phyloP scores from a whole-genome alignment of 148 eudicot genomes.

The Cornus suecica region DNA sequence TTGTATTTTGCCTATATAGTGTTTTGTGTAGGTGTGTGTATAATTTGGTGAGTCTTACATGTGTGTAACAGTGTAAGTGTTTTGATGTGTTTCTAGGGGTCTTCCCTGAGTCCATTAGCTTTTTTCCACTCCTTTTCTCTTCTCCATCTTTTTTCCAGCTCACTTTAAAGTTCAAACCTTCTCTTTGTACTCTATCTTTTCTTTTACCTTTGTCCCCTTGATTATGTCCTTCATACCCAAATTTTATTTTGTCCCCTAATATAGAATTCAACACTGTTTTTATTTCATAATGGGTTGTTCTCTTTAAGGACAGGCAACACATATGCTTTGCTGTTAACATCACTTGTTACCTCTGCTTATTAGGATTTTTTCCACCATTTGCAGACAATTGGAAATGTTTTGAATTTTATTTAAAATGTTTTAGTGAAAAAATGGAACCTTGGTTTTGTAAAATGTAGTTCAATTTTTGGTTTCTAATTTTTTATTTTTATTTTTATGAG shows the following conservation, averaged over 20 bases:
- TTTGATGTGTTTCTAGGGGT: background rate
- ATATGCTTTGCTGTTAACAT: background rate
- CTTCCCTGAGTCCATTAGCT: background rate
- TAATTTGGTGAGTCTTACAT: background rate
- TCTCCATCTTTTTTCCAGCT: background rate
- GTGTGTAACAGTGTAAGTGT: too few species aligned
- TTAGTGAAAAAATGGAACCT: background rate
- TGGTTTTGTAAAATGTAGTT: background rate
- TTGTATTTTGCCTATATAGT: conserved; percentile 4
- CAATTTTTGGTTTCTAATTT: background rate
- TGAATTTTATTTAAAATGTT: too few species aligned
- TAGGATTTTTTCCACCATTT: background rate
- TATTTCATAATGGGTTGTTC: background rate
- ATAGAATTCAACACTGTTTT: background rate
- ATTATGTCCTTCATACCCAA: background rate
- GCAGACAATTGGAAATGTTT: too few species aligned
- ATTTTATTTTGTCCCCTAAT: background rate
- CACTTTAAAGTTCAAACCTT: background rate
- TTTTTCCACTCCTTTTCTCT: background rate
- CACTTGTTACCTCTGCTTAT: background rate
- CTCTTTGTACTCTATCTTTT: background rate
- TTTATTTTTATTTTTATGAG: background rate
- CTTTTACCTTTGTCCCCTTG: background rate
- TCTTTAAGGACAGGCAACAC: background rate
- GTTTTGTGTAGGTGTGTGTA: conserved; percentile 4